Base-by-base conservation (phyloP, 1,284 basidiomycete genomes). In the Exobasidium rhododendri region DNA sequence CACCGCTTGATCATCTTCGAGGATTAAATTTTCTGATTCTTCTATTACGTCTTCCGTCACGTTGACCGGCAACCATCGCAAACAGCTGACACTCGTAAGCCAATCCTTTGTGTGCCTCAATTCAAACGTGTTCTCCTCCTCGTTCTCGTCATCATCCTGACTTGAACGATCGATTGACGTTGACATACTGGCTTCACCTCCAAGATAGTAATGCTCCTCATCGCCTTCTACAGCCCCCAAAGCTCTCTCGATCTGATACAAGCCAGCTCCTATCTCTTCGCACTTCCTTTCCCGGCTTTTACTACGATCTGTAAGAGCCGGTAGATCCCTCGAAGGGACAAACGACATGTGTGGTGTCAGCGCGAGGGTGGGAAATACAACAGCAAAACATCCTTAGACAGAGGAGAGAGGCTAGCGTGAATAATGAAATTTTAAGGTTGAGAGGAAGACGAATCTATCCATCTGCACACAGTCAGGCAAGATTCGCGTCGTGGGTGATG, bases 1-100 rank as follows among this genome's bases (percentile, higher is more conserved):
- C 13, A 58, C 53, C 13, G 40, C 46, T 7, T 65, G 59, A 2
- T 61, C 56, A 28, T 44, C 43, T 14, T 54, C 50, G 6, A 58
- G 56, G 10, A 61, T 59, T 4, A 31, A 40, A 24, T 45, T 55
- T 17, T 65, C 32, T 10, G n/a, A 26, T 20, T 57, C 60, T 17
- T 55, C 44, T 3, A 28, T 52, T 7, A 56, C 58, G 2, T 60
- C 59, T 2, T 64, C 47, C 7, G 7, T 50, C 22, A 31, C 7
- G n/a, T n/a, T n/a, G 47, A 50, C 22, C 20, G 47, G 47, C 35
- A 50, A 50, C 47, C 47, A 50, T 13, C 47, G 20, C 14, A 50
- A 28, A 26, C 47, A 50, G 26, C 26, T 50, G 14, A 50, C 47
- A 24, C 28, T 50, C 3, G 28, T 20, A 50, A 50, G 47, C 47